Percentiles rank a stretch among this genome's conserved stretches.
Conservation (phyloP, 352 stramenopile genomes). For the Pythium phragmiticola region DNA sequence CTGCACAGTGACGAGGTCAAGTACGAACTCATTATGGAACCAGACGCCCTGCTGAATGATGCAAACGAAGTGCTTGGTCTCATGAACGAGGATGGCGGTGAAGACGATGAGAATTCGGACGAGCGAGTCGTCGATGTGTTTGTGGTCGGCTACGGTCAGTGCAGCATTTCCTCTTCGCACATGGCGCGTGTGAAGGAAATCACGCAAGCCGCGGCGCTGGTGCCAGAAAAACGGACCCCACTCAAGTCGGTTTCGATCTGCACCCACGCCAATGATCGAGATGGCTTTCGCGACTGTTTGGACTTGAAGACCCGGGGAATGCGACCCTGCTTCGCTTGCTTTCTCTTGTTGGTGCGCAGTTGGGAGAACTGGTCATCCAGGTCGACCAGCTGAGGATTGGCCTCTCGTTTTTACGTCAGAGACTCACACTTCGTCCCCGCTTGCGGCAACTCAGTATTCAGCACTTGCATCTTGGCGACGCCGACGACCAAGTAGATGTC, state of each 20-base stretch:
- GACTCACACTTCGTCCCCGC: too few species aligned
- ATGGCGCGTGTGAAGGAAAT: not conserved
- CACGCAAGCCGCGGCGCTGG: not conserved
- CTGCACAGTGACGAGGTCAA: not conserved
- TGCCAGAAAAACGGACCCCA: not conserved
- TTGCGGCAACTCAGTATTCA: conserved; percentile 5
- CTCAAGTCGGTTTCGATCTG: too few species aligned
- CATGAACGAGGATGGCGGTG: not conserved
- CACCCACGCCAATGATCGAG: too few species aligned
- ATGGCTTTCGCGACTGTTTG: too few species aligned
- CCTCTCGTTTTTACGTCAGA: too few species aligned
- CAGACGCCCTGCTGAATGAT: not conserved
- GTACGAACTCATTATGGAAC: not conserved
- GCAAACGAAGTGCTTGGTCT: not conserved
- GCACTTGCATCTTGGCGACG: not conserved
- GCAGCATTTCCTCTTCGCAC: not conserved
- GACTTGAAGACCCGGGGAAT: too few species aligned
- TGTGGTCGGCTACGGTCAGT: not conserved
- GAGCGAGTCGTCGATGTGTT: not conserved
- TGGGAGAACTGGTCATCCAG: too few species aligned
- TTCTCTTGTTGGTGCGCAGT: too few species aligned
- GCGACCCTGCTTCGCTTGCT: too few species aligned
- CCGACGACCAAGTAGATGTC: not conserved
- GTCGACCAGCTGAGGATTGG: too few species aligned
- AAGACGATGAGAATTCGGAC: not conserved